Evolutionary conservation across 2,329 filamentous ascomycete species (phyloP).

Genomic region (Pyricularia pennisetigena): DNA sequence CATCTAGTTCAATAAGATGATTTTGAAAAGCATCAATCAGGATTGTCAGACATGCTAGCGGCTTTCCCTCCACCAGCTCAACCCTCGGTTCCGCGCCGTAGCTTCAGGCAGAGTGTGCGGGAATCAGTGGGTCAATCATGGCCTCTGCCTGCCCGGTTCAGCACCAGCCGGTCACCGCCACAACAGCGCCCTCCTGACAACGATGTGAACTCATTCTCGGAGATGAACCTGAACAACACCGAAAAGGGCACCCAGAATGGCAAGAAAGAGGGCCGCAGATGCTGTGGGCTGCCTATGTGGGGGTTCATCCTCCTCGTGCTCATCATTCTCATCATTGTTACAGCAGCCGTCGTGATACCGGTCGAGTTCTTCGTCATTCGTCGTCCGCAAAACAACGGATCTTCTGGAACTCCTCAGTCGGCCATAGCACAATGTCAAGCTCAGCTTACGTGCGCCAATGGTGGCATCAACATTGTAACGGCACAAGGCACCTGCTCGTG

Average conservation of each 20-base stretch:
- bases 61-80: slow-evolving; percentile 54
- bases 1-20: slow-evolving; percentile 12
- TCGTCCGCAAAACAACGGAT: slow-evolving; percentile 33
- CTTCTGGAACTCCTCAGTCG: slow-evolving; percentile 19
- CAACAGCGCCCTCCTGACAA: not conserved
- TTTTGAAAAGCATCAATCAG: slow-evolving; percentile 37
- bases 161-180: slow-evolving; percentile 1
- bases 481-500: slow-evolving; percentile 65
- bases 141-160: slow-evolving; percentile 29
- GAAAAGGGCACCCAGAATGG: slow-evolving; percentile 10
- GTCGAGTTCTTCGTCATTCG: slow-evolving; percentile 53
- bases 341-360: slow-evolving; percentile 76
- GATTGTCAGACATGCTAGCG: slow-evolving; percentile 54
- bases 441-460: slow-evolving; percentile 63
- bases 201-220: slow-evolving; percentile 4
- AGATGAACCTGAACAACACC: slow-evolving; percentile 6
- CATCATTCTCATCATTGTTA: slow-evolving; percentile 60
- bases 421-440: slow-evolving; percentile 45
- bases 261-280: slow-evolving; percentile 40
- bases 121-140: slow-evolving; percentile 33
- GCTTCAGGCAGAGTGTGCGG: slow-evolving; percentile 33
- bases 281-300: slow-evolving; percentile 79
- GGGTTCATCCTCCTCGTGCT: slow-evolving; percentile 58
- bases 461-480: slow-evolving; percentile 61
- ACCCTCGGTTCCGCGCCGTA: slow-evolving; percentile 21